These are phyloP conservation scores for Sporisorium exsertum DNA, from an alignment of 1,284 basidiomycete species.

Conservation along the genomic window DNA sequence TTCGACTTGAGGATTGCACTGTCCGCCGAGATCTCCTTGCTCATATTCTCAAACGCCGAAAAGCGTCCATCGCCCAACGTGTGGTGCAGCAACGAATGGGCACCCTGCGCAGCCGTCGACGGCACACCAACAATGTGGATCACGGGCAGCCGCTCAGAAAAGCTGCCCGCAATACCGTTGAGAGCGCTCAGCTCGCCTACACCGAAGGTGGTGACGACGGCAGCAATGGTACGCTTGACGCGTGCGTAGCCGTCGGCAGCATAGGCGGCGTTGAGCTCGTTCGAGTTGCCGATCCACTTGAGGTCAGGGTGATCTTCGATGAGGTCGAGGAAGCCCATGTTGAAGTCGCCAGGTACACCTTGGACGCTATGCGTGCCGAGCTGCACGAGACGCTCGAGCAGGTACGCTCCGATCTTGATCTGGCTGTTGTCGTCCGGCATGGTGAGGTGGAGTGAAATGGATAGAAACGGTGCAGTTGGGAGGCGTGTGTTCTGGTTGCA, in stretches of 20 bases:
- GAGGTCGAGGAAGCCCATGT: constrained; percentile 79
- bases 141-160: constrained; percentile 88
- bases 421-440: constrained; percentile 42
- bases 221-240: constrained; percentile 64
- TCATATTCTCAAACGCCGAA: constrained; percentile 82
- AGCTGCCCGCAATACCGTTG: constrained; percentile 71
- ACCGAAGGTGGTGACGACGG: constrained; percentile 77
- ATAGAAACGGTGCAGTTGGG: not conserved
- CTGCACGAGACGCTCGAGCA: constrained; percentile 66
- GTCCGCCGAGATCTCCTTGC: constrained; percentile 80
- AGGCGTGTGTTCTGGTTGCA: not conserved
- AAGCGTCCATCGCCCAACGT: constrained; percentile 70
- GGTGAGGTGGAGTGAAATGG: not conserved
- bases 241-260: constrained; percentile 95
- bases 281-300: constrained; percentile 80
- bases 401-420: constrained; percentile 57
- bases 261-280: constrained; percentile 77
- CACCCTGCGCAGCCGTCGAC: constrained; percentile 78
- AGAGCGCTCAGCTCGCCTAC: constrained; percentile 80
- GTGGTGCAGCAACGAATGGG: constrained; percentile 70
- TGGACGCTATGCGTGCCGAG: constrained; percentile 76
- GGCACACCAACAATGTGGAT: constrained; percentile 92
- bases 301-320: constrained; percentile 84
- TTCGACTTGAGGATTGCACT: constrained; percentile 72
- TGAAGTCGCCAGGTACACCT: constrained; percentile 92